phyloP scores from a whole-genome alignment of 208 protist genomes.

The Crithidia bombi region DNA sequence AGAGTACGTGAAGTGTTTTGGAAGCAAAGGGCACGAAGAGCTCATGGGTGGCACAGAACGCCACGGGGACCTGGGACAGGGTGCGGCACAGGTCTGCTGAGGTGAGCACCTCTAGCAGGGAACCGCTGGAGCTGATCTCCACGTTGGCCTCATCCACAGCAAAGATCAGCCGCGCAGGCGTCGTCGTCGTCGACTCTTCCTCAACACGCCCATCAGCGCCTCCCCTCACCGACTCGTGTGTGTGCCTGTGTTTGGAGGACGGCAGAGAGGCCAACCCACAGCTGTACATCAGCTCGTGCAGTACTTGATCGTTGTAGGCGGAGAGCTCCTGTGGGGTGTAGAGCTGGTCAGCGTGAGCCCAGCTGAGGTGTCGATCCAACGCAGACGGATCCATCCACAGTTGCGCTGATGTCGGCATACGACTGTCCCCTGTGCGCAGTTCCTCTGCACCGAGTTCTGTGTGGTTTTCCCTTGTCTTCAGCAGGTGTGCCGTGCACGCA shows the following conservation, averaged over 20 bases:
- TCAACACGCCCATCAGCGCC: background rate
- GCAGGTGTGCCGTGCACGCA: conserved; percentile 23
- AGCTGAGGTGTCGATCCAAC: conserved; percentile 69
- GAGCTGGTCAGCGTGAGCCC: conserved; percentile 58
- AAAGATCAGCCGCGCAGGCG: conserved; percentile 52
- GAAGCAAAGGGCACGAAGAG: conserved; percentile 75
- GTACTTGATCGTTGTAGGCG: conserved; percentile 53
- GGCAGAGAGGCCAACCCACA: conserved; percentile 10
- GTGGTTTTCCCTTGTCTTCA: background rate
- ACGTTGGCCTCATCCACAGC: conserved; percentile 80
- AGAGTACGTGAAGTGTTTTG: conserved; percentile 56
- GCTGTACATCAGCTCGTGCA: conserved; percentile 33
- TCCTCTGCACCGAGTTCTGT: background rate
- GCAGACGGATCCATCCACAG: conserved; percentile 39
- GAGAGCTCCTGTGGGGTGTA: conserved; percentile 46
- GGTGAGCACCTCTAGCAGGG: conserved; percentile 50
- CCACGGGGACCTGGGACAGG: conserved; percentile 50
- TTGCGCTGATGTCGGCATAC: background rate
- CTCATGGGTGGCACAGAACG: conserved; percentile 71
- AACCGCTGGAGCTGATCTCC: conserved; percentile 41
- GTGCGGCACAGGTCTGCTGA: conserved; percentile 38
- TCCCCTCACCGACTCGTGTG: background rate
- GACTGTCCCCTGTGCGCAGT: background rate
- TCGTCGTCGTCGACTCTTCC: background rate
- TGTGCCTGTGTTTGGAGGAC: background rate